Conservation (phyloP, 1,139 yeast species). For the Blastobotrys illinoisensis region DNA sequence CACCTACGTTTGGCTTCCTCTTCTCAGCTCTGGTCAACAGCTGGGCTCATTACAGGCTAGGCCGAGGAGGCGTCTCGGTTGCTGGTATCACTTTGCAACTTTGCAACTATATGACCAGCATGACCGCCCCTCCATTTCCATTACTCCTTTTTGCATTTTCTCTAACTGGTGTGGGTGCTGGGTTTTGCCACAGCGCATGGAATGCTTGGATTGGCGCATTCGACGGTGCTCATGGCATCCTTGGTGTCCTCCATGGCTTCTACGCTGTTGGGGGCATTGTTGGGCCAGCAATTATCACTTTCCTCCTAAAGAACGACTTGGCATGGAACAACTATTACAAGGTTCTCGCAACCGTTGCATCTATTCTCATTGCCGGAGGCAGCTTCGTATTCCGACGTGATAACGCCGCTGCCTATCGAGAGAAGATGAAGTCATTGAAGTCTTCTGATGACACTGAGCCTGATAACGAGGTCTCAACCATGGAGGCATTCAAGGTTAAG, state of each 20-base stretch:
- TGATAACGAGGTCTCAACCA: constrained; percentile 5
- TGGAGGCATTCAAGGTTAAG: constrained; percentile 12
- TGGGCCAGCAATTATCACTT: constrained; percentile 52
- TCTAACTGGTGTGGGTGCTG: constrained; percentile 55
- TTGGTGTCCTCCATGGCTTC: constrained; percentile 51
- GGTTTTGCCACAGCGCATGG: constrained; percentile 48
- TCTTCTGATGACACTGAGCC: background rate
- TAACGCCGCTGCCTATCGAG: constrained; percentile 13
- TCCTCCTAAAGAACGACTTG: constrained; percentile 41
- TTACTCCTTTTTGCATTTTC: constrained; percentile 46
- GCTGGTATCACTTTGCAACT: constrained; percentile 36
- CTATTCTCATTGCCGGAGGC: constrained; percentile 4
- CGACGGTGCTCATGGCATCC: constrained; percentile 43
- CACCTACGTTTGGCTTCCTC: constrained; percentile 31
- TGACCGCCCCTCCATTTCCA: constrained; percentile 35
- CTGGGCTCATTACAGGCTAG: constrained; percentile 37
- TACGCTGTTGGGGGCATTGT: constrained; percentile 60
- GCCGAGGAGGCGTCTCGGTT: constrained; percentile 37
- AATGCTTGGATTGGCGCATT: constrained; percentile 51
- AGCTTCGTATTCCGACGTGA: constrained; percentile 16
- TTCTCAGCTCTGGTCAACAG: constrained; percentile 32
- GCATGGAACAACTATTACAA: constrained; percentile 51
- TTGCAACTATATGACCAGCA: constrained; percentile 38
- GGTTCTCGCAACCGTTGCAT: constrained; percentile 33
- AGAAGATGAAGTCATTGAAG: constrained; percentile 7